Base-by-base conservation (phyloP, 2,329 filamentous ascomycete species). In the Diaporthe sp. region DNA sequence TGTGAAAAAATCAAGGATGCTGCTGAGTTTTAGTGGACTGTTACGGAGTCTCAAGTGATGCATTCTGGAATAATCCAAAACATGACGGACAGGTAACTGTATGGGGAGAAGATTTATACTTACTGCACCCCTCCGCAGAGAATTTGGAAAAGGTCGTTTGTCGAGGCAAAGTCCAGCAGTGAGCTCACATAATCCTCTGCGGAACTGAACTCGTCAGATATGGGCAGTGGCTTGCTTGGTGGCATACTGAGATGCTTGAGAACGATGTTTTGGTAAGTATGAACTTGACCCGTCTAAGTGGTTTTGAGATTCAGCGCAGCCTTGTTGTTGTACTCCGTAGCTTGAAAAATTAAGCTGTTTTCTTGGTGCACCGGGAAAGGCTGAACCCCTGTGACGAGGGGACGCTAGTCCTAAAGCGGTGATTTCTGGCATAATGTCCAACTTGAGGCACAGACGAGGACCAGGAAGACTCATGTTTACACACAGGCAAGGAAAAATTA, bases 1-100 rank as follows among this genome's bases (percentile, higher is more conserved):
- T 2, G 95, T 98, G 85, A 98, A 95, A 85, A 99, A 98, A 83
- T 99, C 97, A 74, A 98, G 89, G 77, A 99, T 96, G 82, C 37
- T 39, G 37, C 37, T 39, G 12, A 39, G 37, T 39, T 39, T 39
- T 39, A 39, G 37, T 39, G 5, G 37, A 12, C 37, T 39, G 37
- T 39, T 13, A 39, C 37, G 10, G 37, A 39, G 37, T 3, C 37
- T 13, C 37, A 12, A 39, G 37, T 13, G 0, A 13, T 39, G 12
- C 37, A 39, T 0, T 13, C 10, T 4, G 37, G 37, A 39, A 39
- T 39, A 39, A 4, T 13, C 12, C 37, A 39, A 39, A 39, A 39
- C 3, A 39, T 13, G 12, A 39, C 37, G 37, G 37, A 39, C 12
- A 13, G 37, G 12, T 0, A 39, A 39, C 37, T 39, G 37, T 0